These are phyloP conservation scores for Talaromyces islandicus DNA, from an alignment of 2,329 filamentous ascomycete genomes.

Conservation along the genomic window DNA sequence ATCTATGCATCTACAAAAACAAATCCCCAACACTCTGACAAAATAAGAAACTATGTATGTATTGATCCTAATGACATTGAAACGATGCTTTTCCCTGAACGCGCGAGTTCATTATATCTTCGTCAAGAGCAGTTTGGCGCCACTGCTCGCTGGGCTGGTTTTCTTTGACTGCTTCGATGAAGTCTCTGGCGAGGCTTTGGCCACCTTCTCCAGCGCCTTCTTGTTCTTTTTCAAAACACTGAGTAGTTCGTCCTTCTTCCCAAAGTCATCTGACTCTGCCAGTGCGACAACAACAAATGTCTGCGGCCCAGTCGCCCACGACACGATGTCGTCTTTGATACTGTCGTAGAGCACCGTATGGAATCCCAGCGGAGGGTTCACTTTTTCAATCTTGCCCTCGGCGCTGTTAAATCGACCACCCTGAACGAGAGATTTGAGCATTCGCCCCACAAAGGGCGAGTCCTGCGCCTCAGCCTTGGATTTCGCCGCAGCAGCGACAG, in stretches of 20 bases:
- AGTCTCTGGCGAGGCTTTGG: constrained; percentile 51
- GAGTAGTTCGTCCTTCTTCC: constrained; percentile 59
- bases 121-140: constrained; percentile 34
- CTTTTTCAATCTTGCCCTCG: constrained; percentile 62
- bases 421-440: constrained; percentile 86
- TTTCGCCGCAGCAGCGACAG: constrained; percentile 49
- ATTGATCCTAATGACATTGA: constrained; percentile 1
- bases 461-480: constrained; percentile 49
- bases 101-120: constrained; percentile 23
- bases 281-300: constrained; percentile 82
- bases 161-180: constrained; percentile 37
- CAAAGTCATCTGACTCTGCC: constrained; percentile 68
- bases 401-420: constrained; percentile 79
- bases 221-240: constrained; percentile 67
- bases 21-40: background rate
- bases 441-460: constrained; percentile 63
- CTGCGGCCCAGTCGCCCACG: constrained; percentile 81
- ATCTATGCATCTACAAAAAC: background rate
- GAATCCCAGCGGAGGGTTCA: constrained; percentile 74
- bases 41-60: background rate
- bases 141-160: constrained; percentile 39
- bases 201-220: constrained; percentile 57
- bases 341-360: constrained; percentile 73
- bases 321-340: constrained; percentile 67
- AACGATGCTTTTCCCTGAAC: background rate